Evolutionary conservation across 1,284 basidiomycete genomes (phyloP), one percentile per base, ranked within the genome.

Genomic region (Ceratobasidium sp.): DNA sequence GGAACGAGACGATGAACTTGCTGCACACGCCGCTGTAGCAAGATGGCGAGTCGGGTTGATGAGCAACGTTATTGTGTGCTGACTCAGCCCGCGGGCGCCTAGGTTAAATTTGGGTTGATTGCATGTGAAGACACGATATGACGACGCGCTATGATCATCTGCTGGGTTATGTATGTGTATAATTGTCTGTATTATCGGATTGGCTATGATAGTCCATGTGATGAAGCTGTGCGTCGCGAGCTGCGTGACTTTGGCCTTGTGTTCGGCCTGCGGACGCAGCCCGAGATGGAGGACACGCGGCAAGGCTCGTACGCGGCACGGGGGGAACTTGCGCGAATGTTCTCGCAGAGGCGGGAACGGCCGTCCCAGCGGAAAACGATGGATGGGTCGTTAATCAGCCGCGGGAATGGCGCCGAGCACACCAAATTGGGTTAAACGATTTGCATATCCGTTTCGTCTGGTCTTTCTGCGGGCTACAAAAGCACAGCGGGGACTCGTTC

Each of bases 111-210:
- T 35, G 35, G 35, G 20, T 62, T 33, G 20, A 30, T 35, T 64
- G 64, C 64, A 66, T 50, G 64, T 66, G 64, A 66, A 66, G 46
- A 66, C 64, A 66, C 64, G 64, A 66, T 1, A 41, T 44, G 60
- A 62, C 38, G 60, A 41, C 60, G 60, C 30, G 3, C 3, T 23
- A 14, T 44, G n/a, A 33, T n/a, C n/a, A 48, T 66, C 41, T 41
- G 23, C 50, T 66, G 44, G 23, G 20, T 27, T 48, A 66, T 66
- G 23, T 52, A 52, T 66, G 20, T 52, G 64, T 66, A 66, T 66
- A 66, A 52, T 52, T n/a, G 44, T 23, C 5, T 66, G 64, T 66
- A 66, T 50, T 66, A 66, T 33, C n/a, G 64, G 20, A 46, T 65
- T 60, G 59, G 44, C 2, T 66, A 66, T 52, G 18, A 48, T 4